Conservation (phyloP, 2,329 filamentous ascomycete genomes). For the Hypoxylon rubiginosum region DNA sequence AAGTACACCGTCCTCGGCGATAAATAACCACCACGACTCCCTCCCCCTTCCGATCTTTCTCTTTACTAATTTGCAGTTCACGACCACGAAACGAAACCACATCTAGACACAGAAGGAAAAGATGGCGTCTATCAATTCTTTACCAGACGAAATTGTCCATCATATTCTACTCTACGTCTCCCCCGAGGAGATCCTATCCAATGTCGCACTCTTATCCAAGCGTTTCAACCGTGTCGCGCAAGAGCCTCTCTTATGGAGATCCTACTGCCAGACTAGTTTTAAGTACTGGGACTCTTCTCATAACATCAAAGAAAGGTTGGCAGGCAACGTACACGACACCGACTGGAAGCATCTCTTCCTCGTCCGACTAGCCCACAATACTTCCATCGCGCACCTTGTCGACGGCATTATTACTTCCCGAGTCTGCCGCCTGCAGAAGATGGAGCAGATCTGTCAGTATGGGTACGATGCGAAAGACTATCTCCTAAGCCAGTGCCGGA, state of each 20-base stretch:
- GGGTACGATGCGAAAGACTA: slow-evolving; percentile 93
- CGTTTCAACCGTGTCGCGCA: slow-evolving; percentile 75
- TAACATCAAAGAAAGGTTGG: slow-evolving; percentile 69
- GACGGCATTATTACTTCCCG: slow-evolving; percentile 79
- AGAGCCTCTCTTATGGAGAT: slow-evolving; percentile 83
- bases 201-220: slow-evolving; percentile 68
- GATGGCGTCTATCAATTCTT: slow-evolving; percentile 57
- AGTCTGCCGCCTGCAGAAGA: slow-evolving; percentile 75
- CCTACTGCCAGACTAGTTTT: slow-evolving; percentile 78
- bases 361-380: slow-evolving; percentile 66
- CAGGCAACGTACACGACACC: slow-evolving; percentile 65
- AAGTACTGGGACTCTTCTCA: slow-evolving; percentile 80
- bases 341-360: slow-evolving; percentile 82
- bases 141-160: slow-evolving; percentile 89
- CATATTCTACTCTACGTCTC: slow-evolving; percentile 76
- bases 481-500: slow-evolving; percentile 74
- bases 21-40: slow-evolving; percentile 10
- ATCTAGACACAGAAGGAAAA: slow-evolving; percentile 12
- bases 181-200: slow-evolving; percentile 66
- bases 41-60: background rate
- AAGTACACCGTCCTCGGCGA: slow-evolving; percentile 24
- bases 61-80: background rate
- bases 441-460: slow-evolving; percentile 76
- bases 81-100: background rate
- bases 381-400: slow-evolving; percentile 66